Evolutionary conservation across 257 asterid species (phyloP).

Genomic region (Nicotiana paniculata): DNA sequence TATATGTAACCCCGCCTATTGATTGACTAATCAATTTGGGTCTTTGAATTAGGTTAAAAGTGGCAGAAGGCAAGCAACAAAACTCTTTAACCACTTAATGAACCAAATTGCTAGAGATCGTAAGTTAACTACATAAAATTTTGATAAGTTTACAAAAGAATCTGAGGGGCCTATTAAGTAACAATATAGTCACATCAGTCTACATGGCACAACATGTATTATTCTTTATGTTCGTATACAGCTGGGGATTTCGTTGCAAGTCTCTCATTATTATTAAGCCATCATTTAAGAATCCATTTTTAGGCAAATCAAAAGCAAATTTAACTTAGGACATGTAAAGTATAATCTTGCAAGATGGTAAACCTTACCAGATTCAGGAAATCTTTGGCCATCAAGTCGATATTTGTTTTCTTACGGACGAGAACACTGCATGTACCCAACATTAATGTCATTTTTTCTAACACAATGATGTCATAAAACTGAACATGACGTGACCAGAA

Average conservation of each 20-base stretch:
- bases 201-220: not conserved
- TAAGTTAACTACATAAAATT: not conserved
- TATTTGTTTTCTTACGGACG: constrained; percentile 53
- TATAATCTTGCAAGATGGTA: not conserved
- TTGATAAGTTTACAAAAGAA: too few species aligned
- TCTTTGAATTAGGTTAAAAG: not conserved
- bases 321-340: not conserved
- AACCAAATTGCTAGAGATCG: not conserved
- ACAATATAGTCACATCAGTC: not conserved
- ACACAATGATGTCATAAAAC: not conserved
- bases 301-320: not conserved
- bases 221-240: not conserved
- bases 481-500: not conserved
- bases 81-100: not conserved
- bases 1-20: not conserved
- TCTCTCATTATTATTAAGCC: not conserved
- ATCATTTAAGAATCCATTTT: not conserved
- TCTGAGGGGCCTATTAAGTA: not conserved
- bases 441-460: constrained; percentile 12
- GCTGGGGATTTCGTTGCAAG: not conserved
- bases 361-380: constrained; percentile 57
- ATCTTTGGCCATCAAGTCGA: constrained; percentile 62
- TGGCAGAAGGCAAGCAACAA: not conserved
- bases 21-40: not conserved
- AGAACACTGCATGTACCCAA: constrained; percentile 58